Evolutionary conservation across 257 asterid species (phyloP).

Genomic region (Salvia rosmarinus): DNA sequence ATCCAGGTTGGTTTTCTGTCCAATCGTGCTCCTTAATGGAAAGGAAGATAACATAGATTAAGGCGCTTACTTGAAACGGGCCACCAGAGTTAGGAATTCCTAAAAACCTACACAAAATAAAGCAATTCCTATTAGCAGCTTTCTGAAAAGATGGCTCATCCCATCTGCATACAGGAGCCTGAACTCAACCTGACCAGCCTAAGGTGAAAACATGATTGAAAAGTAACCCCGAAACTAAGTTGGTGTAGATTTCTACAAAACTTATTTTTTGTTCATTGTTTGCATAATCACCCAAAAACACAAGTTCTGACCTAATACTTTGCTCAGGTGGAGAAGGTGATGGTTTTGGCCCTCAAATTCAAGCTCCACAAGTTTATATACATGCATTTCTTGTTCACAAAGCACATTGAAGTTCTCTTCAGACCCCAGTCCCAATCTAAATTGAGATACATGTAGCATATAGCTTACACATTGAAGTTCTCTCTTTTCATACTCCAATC

Average conservation of each 20-base stretch:
- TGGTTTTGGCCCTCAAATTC: too few relatives aligned
- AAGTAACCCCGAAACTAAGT: not conserved
- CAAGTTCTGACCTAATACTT: too few relatives aligned
- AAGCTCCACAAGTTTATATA: too few relatives aligned
- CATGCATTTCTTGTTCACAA: not conserved
- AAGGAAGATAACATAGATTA: not conserved
- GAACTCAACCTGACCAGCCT: not conserved
- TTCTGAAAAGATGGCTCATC: too few relatives aligned
- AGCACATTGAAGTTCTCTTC: not conserved
- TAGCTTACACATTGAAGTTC: too few relatives aligned
- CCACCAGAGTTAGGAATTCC: not conserved
- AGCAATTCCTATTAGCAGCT: not conserved
- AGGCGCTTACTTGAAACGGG: not conserved
- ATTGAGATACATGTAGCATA: too few relatives aligned
- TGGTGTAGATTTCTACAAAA: not conserved
- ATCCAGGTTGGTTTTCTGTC: constrained; percentile 36
- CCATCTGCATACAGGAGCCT: not conserved
- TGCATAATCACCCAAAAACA: too few relatives aligned
- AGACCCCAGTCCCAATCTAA: too few relatives aligned
- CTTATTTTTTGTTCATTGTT: too few relatives aligned
- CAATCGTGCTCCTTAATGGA: not conserved
- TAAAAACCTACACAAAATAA: not conserved
- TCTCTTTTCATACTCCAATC: not conserved
- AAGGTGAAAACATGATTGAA: not conserved
- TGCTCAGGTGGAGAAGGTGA: too few relatives aligned